phyloP scores from a whole-genome alignment of 2,329 filamentous ascomycete genomes.

The Pseudocercospora musae region DNA sequence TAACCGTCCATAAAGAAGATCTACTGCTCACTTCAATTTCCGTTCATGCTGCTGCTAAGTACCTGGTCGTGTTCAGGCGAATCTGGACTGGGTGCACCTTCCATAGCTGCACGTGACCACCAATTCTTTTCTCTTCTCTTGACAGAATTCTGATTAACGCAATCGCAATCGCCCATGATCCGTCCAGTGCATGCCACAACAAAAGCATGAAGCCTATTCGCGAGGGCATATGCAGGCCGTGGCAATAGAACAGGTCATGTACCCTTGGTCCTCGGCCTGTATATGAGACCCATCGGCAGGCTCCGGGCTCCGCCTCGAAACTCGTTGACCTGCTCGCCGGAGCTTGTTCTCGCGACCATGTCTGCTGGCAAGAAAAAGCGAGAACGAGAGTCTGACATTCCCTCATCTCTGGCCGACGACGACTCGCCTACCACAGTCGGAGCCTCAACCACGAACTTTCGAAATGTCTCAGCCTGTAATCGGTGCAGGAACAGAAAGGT shows the following conservation, averaged over 20 bases:
- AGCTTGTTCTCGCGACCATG: not conserved
- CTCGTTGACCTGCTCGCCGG: not conserved
- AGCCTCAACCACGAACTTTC: constrained; percentile 61
- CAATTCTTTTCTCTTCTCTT: not conserved
- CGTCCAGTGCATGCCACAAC: constrained; percentile 1
- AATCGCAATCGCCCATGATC: not conserved
- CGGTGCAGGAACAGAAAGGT: constrained; percentile 79
- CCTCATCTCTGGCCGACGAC: constrained; percentile 2
- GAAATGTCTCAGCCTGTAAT: constrained; percentile 82
- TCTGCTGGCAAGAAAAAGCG: constrained; percentile 18
- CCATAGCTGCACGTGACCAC: not conserved
- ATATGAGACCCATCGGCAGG: not conserved
- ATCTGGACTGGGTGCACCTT: not conserved
- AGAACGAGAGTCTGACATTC: constrained; percentile 13
- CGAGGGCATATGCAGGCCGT: not conserved
- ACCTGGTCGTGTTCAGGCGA: not conserved
- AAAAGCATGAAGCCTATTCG: constrained; percentile 4
- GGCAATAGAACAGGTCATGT: not conserved
- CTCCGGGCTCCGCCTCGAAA: not conserved
- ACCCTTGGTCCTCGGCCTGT: not conserved
- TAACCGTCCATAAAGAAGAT: not conserved
- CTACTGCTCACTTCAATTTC: not conserved
- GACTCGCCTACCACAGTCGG: constrained; percentile 14
- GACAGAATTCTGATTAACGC: not conserved
- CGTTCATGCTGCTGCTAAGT: not conserved